Percentiles rank a stretch among this genome's conserved stretches.
phyloP scores from a whole-genome alignment of 768 basidiomycete species.

The Daedalea quercina region DNA sequence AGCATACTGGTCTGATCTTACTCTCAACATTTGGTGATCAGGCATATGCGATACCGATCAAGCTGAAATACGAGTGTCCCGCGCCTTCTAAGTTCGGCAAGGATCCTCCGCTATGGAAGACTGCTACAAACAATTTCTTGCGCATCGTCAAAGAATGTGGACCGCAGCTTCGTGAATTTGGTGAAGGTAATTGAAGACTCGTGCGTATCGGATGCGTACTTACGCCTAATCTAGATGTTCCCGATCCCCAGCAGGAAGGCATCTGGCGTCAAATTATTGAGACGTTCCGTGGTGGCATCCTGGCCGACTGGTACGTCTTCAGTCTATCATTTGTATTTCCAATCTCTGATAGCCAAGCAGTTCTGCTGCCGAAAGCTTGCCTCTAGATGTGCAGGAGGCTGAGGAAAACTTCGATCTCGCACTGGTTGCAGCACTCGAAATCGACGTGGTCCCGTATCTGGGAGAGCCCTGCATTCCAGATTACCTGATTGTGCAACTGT shows the following conservation, averaged over 20 bases:
- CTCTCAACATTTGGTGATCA: not conserved
- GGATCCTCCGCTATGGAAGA: slow-evolving; percentile 90
- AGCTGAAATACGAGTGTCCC: slow-evolving; percentile 93
- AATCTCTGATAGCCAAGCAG: slow-evolving; percentile 25
- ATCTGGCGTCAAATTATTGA: slow-evolving; percentile 85
- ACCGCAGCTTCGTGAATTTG: slow-evolving; percentile 42
- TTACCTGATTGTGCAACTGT: slow-evolving; percentile 57
- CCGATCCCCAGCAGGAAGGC: slow-evolving; percentile 61
- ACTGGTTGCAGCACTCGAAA: slow-evolving; percentile 73
- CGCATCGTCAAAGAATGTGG: slow-evolving; percentile 65
- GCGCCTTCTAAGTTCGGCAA: slow-evolving; percentile 82
- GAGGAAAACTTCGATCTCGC: slow-evolving; percentile 85
- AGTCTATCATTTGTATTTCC: not conserved
- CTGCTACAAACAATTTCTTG: slow-evolving; percentile 78
- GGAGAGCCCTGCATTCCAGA: slow-evolving; percentile 68
- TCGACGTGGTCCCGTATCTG: slow-evolving; percentile 71
- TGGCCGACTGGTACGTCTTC: slow-evolving; percentile 71
- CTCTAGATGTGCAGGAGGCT: slow-evolving; percentile 57
- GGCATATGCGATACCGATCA: slow-evolving; percentile 78
- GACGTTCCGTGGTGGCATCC: slow-evolving; percentile 73
- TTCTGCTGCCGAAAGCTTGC: slow-evolving; percentile 47
- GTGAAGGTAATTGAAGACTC: slow-evolving; percentile 35
- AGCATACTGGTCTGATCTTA: too few relatives aligned
- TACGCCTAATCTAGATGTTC: slow-evolving; percentile 31
- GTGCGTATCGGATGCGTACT: not conserved